Evolutionary conservation across 805 yeast species (phyloP).

Genomic region (Kluyveromyces starmeri): DNA sequence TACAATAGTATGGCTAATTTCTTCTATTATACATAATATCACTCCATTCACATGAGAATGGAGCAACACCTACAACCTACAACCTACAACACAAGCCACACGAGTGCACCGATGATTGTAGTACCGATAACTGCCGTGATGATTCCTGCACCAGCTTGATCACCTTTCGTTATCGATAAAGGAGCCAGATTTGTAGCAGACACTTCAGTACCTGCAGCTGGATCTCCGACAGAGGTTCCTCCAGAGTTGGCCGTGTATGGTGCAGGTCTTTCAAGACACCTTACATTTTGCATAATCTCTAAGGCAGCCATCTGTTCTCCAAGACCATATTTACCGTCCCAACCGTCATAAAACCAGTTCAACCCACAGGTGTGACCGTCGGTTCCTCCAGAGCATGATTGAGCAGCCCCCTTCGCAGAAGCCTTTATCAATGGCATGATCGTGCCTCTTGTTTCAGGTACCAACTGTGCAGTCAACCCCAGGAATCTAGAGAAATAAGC

Average conservation of each 20-base stretch:
- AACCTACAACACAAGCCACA: slow-evolving; percentile 75
- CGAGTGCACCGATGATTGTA: slow-evolving; percentile 50
- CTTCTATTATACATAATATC: no score
- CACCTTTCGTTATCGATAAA: slow-evolving; percentile 47
- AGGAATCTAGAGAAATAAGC: slow-evolving; percentile 60
- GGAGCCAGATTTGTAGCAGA: slow-evolving; percentile 31
- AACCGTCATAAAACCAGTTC: slow-evolving; percentile 47
- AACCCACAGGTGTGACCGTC: slow-evolving; percentile 74
- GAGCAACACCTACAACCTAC: no score
- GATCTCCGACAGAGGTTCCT: slow-evolving; percentile 48
- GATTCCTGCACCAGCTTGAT: slow-evolving; percentile 84
- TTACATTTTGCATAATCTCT: slow-evolving; percentile 47
- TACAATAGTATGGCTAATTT: no score
- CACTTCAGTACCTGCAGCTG: slow-evolving; percentile 41
- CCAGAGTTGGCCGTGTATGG: slow-evolving; percentile 47
- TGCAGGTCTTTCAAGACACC: slow-evolving; percentile 37
- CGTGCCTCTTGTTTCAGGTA: slow-evolving; percentile 38
- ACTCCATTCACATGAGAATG: no score
- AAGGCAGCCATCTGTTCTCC: slow-evolving; percentile 76
- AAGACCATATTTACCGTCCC: slow-evolving; percentile 62
- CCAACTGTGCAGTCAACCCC: slow-evolving; percentile 47
- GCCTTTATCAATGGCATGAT: slow-evolving; percentile 35
- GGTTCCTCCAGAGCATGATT: slow-evolving; percentile 61
- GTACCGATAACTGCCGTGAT: slow-evolving; percentile 69
- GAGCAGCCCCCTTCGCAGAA: slow-evolving; percentile 62